Evolutionary conservation across 345 rosid species (phyloP).

Genomic region (Murraya koenigii): DNA sequence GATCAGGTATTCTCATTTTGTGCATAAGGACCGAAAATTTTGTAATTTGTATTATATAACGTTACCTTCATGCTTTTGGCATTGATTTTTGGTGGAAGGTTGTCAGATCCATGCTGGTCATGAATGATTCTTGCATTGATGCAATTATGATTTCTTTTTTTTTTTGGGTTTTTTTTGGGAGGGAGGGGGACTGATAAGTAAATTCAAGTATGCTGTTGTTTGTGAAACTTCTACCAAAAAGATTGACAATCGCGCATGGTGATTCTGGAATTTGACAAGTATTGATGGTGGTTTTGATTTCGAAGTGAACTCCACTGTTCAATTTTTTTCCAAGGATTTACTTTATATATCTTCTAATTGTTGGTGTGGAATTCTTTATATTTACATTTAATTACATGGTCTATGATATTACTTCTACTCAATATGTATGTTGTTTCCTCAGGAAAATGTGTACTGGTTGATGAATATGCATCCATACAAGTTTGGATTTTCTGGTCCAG

Average conservation of each 20-base stretch:
- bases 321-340: background rate
- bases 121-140: background rate
- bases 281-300: background rate
- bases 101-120: slow-evolving; percentile 18
- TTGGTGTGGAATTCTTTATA: background rate
- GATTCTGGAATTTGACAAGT: background rate
- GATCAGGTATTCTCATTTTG: slow-evolving; percentile 44
- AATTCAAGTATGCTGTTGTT: background rate
- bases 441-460: slow-evolving; percentile 55
- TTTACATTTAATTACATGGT: background rate
- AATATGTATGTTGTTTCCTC: background rate
- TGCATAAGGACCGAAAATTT: background rate
- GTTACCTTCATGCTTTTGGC: slow-evolving; percentile 16
- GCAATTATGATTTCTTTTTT: slow-evolving; percentile 6
- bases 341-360: background rate
- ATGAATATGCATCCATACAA: slow-evolving; percentile 55
- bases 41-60: too few species aligned
- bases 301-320: background rate
- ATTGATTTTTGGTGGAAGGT: slow-evolving; percentile 4
- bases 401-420: background rate
- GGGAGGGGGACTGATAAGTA: background rate
- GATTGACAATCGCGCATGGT: background rate
- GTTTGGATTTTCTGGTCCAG: slow-evolving; percentile 53
- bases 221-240: background rate
- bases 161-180: too few species aligned